These are phyloP conservation scores for Fusarium pseudograminearum DNA, from an alignment of 2,329 filamentous ascomycete genomes.

Conservation along the genomic window DNA sequence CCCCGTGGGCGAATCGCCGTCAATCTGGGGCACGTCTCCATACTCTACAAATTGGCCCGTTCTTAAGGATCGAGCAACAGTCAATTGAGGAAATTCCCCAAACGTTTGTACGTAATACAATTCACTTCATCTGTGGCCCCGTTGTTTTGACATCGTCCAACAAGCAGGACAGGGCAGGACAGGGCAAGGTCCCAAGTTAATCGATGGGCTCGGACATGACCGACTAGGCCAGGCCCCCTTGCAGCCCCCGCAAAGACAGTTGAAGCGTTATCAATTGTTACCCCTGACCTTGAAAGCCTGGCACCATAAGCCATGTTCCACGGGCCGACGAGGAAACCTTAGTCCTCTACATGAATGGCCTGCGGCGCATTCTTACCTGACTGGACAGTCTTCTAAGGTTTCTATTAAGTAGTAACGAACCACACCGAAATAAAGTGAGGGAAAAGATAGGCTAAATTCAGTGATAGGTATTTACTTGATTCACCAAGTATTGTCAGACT, in stretches of 20 bases:
- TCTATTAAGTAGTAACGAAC: conserved; percentile 13
- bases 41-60: conserved; percentile 22
- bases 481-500: background rate
- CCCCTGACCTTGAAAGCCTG: conserved; percentile 23
- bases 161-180: conserved; percentile 6
- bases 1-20: conserved; percentile 41
- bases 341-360: conserved; percentile 2
- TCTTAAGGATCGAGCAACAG: conserved; percentile 15
- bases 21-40: conserved; percentile 47
- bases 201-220: conserved; percentile 42
- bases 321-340: conserved; percentile 20
- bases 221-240: conserved; percentile 32
- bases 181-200: conserved; percentile 8
- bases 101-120: conserved; percentile 46
- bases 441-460: background rate
- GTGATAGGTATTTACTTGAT: background rate
- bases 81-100: conserved; percentile 32
- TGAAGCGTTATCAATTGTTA: conserved; percentile 25
- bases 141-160: conserved; percentile 34
- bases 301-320: background rate
- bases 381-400: conserved; percentile 12
- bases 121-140: conserved; percentile 26
- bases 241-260: conserved; percentile 30
- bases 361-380: conserved; percentile 16
- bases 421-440: conserved; percentile 6